Base-by-base conservation (phyloP, 495 filamentous ascomycete species). In the Xylaria telfairii region DNA sequence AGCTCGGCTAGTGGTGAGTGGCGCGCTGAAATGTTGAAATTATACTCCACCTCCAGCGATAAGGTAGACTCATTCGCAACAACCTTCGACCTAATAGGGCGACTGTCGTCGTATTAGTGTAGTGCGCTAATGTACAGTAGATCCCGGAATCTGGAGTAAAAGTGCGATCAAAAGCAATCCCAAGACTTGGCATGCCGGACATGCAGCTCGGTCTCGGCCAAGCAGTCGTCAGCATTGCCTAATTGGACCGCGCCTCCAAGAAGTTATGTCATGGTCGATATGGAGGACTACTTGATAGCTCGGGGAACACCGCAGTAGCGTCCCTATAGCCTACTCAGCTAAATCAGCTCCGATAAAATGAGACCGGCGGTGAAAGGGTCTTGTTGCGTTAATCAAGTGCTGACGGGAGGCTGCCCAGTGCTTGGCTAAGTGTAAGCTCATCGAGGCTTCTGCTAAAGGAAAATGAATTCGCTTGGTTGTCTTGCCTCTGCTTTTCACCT, bases 351-450 rank as follows among this genome's bases (percentile, higher is more conserved):
- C 7, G 17, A 26, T 28, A 9, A 28, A 19, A 53, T 54, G 30
- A 3, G 19, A 66, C n/a, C 24, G 21, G 64, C 64, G 64, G 64
- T 66, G 32, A 41, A 66, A 54, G 46, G 10, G 32, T 47, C 32
- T 42, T 59, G 56, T 30, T 28, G 13, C n/a, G 12, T 30, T 15
- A 54, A 28, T 44, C 17, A 49, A 37, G 30, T 65, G 30, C 30
- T 37, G 37, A 65, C 19, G 39, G 6, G 0, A 65, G 42, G 13
- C 9, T 30, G 1, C 30, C n/a, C 57, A 19, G 21, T 42, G 59
- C 37, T 24, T 4, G 21, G 21, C n/a, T 1, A 37, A 41, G 42
- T 62, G 10, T 24, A n/a, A 41, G 34, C 64, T 54, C 30, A 34
- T 24, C 4, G 46, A 51, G 19, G 19, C 44, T 65, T 19, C 42